Base-by-base conservation (phyloP, 2,329 filamentous ascomycete genomes). In the Lachnellula subtilissima region DNA sequence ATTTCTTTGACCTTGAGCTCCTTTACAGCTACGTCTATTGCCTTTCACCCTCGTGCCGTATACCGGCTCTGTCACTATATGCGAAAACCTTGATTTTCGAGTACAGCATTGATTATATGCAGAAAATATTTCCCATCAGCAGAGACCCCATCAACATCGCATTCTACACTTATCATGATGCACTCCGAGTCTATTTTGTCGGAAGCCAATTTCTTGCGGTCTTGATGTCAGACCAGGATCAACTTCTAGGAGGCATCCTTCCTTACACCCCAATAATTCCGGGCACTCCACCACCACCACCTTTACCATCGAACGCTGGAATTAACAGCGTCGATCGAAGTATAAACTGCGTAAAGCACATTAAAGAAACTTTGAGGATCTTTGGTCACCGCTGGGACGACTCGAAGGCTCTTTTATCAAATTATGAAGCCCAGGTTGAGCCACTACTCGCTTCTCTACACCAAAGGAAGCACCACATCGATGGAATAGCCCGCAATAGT, bases 1-100 rank as follows among this genome's bases (percentile, higher is more conserved):
- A 88, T 48, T 83, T 92, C 61, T 95, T 97, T 67, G 88, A 94
- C 60, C 82, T 96, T 15, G 94, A 99, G 69, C 74, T 95, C 43
- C 82, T 93, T 48, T 97, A 96, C 74, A 95, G 90, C 67, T 94
- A 91, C 65, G 87, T 96, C 23, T 91, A 97, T 70, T 89, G 93
- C 55, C 80, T 97, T 7, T 91, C 91, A 0, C 90, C 91, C 0
- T 92, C 88, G 37, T 83, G 85, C 1, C 80, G 87, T 47, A 84
- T 88, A 3, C 88, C 89, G 0, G 77, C 82, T 22, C 84, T 92
- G 50, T 86, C 84, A 3, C 82, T 90, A 47, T 91, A 93, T 68
- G 88, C 86, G 39, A 88, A 91, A 59, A 78, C 85, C 32, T 77
- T 96, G 23, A 89, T 96, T 42, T 96, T 96, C 69, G 91, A 96